These are phyloP conservation scores for Leccinellum luteum DNA, from an alignment of 768 basidiomycete species.

Conservation along the genomic window DNA sequence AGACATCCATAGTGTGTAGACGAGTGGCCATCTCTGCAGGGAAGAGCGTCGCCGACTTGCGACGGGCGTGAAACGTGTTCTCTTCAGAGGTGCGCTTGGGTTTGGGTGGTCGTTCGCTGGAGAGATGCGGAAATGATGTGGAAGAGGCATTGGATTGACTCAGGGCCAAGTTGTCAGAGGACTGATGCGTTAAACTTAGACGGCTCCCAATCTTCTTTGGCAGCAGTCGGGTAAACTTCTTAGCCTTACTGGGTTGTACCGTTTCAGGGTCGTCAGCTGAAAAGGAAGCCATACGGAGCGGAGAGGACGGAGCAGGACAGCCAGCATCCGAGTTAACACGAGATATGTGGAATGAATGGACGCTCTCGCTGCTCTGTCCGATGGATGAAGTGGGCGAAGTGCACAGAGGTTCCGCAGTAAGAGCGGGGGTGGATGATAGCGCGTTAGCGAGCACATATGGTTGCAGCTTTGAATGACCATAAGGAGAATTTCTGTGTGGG, in stretches of 20 bases:
- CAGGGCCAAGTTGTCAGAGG: constrained; percentile 26
- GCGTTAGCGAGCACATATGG: constrained; percentile 23
- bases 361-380: constrained; percentile 27
- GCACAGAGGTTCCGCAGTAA: constrained; percentile 27
- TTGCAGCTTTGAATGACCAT: constrained; percentile 30
- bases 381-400: constrained; percentile 28
- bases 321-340: constrained; percentile 20
- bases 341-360: constrained; percentile 19
- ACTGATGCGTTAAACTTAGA: constrained; percentile 23
- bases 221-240: constrained; percentile 29
- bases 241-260: constrained; percentile 20
- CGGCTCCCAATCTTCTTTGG: constrained; percentile 34
- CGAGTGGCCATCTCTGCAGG: constrained; percentile 27
- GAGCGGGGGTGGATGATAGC: constrained; percentile 26
- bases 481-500: constrained; percentile 30
- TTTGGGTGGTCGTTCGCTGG: constrained; percentile 24
- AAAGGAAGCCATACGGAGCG: constrained; percentile 23
- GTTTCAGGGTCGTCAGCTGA: constrained; percentile 21
- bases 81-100: constrained; percentile 26
- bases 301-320: constrained; percentile 27
- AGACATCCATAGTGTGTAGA: constrained; percentile 33
- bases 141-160: constrained; percentile 24
- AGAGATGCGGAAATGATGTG: constrained; percentile 25
- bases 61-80: constrained; percentile 35
- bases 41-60: constrained; percentile 34